phyloP scores from a whole-genome alignment of 805 yeast genomes.

The Hemisphaericaspora nanyangensis region DNA sequence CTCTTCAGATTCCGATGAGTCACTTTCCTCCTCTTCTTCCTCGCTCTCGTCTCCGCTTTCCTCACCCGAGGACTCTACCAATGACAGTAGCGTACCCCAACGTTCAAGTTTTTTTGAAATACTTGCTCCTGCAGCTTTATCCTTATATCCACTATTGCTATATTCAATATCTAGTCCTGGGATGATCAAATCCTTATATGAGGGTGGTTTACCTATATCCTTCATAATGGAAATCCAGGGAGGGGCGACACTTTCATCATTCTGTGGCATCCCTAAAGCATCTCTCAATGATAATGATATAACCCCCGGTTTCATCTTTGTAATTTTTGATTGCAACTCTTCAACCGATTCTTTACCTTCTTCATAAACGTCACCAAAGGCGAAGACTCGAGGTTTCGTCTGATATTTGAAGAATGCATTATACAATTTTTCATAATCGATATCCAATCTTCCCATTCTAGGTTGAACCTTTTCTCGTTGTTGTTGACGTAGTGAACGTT shows the following conservation, averaged over 20 bases:
- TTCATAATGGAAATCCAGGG: conserved; percentile 80
- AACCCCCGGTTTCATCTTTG: conserved; percentile 59
- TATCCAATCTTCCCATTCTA: conserved; percentile 77
- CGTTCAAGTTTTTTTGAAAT: conserved; percentile 10
- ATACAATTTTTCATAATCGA: conserved; percentile 77
- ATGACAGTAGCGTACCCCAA: conserved; percentile 35
- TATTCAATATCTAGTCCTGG: conserved; percentile 43
- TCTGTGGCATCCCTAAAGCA: conserved; percentile 65
- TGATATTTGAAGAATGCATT: conserved; percentile 86
- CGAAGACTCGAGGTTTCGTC: conserved; percentile 62
- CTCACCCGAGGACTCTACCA: conserved; percentile 23
- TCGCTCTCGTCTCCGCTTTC: conserved; percentile 44
- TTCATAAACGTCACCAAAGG: conserved; percentile 72
- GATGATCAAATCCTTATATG: conserved; percentile 62
- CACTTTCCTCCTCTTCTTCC: conserved; percentile 29
- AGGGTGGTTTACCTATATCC: conserved; percentile 76
- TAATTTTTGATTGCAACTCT: conserved; percentile 31
- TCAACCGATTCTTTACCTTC: conserved; percentile 65
- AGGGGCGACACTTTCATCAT: conserved; percentile 44
- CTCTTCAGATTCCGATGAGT: conserved; percentile 34
- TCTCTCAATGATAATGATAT: conserved; percentile 56
- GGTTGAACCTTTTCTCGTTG: conserved; percentile 87
- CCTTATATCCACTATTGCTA: conserved; percentile 31
- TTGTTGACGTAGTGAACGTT: conserved; percentile 60
- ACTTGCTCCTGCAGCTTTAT: conserved; percentile 11